Conservation (phyloP, 805 yeast genomes). For the Jamesozyma piceae region DNA sequence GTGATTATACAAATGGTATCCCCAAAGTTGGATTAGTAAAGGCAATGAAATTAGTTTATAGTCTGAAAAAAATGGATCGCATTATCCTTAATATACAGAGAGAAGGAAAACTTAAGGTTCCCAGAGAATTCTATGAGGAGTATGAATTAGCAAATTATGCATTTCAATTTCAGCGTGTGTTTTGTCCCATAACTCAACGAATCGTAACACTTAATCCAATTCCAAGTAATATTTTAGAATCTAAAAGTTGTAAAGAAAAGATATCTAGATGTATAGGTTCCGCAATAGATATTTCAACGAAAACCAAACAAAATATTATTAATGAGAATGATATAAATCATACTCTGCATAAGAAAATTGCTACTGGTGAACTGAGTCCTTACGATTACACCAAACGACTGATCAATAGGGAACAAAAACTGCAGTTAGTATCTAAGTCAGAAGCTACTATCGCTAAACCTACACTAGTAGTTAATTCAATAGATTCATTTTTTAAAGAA, state of each 20-base stretch:
- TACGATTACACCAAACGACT: slow-evolving; percentile 30
- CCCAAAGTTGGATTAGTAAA: slow-evolving; percentile 71
- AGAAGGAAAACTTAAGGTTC: slow-evolving; percentile 51
- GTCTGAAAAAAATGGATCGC: slow-evolving; percentile 43
- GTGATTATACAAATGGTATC: slow-evolving; percentile 89
- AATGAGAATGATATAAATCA: slow-evolving; percentile 32
- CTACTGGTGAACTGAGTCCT: slow-evolving; percentile 64
- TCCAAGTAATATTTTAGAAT: slow-evolving; percentile 31
- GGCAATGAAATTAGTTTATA: slow-evolving; percentile 53
- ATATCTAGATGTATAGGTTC: slow-evolving; percentile 32
- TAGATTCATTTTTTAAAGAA: slow-evolving; percentile 19
- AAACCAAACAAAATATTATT: slow-evolving; percentile 17
- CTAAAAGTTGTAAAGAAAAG: slow-evolving; percentile 4
- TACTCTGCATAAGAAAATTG: slow-evolving; percentile 45
- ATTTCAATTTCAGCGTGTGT: slow-evolving; percentile 79
- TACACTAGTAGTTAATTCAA: slow-evolving; percentile 4
- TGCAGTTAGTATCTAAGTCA: slow-evolving; percentile 24
- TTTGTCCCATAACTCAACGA: slow-evolving; percentile 45
- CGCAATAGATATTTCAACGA: slow-evolving; percentile 18
- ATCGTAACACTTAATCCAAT: slow-evolving; percentile 54
- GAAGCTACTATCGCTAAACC: not conserved
- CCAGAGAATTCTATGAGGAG: slow-evolving; percentile 49
- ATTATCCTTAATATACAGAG: slow-evolving; percentile 47
- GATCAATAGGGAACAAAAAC: slow-evolving; percentile 25
- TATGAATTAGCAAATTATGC: slow-evolving; percentile 63